phyloP scores from a whole-genome alignment of 768 basidiomycete genomes.

The Multifurca ochricompacta region DNA sequence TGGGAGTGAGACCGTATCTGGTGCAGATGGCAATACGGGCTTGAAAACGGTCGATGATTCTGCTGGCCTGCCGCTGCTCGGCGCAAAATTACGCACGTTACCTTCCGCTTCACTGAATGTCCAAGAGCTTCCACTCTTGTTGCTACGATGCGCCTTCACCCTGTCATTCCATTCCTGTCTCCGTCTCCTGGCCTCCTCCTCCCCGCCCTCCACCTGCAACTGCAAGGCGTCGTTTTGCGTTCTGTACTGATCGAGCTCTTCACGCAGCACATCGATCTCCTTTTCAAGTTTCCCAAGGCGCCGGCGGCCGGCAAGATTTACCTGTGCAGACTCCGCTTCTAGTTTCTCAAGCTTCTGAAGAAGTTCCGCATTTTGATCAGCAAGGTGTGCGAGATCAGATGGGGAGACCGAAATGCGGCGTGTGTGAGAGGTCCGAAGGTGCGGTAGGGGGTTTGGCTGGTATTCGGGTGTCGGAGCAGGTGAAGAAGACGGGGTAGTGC shows the following conservation, averaged over 20 bases:
- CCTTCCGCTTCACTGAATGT: slow-evolving; percentile 24
- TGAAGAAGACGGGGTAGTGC: slow-evolving; percentile 22
- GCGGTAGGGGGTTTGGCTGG: slow-evolving; percentile 9
- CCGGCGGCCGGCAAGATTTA: slow-evolving; percentile 60
- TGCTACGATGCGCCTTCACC: slow-evolving; percentile 42
- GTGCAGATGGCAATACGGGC: not conserved
- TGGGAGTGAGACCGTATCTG: not conserved
- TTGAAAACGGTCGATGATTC: not conserved
- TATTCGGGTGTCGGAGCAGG: slow-evolving; percentile 21
- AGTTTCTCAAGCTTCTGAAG: slow-evolving; percentile 66
- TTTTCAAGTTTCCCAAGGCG: slow-evolving; percentile 68
- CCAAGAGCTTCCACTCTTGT: slow-evolving; percentile 22
- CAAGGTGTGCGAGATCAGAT: slow-evolving; percentile 58
- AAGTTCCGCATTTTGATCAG: slow-evolving; percentile 81
- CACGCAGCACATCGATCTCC: slow-evolving; percentile 67
- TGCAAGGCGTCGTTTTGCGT: slow-evolving; percentile 64
- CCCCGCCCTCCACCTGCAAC: slow-evolving; percentile 45
- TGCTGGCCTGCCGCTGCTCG: slow-evolving; percentile 32
- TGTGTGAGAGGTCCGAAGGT: slow-evolving; percentile 26
- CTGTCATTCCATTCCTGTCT: slow-evolving; percentile 43
- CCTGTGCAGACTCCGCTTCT: slow-evolving; percentile 57
- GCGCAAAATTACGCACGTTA: slow-evolving; percentile 53
- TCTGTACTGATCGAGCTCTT: slow-evolving; percentile 72
- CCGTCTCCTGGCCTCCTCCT: slow-evolving; percentile 29
- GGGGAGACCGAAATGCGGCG: slow-evolving; percentile 59